Percentiles rank a stretch among this genome's conserved stretches.
Conservation (phyloP, 495 filamentous ascomycete genomes). For the Peziza echinospora region DNA sequence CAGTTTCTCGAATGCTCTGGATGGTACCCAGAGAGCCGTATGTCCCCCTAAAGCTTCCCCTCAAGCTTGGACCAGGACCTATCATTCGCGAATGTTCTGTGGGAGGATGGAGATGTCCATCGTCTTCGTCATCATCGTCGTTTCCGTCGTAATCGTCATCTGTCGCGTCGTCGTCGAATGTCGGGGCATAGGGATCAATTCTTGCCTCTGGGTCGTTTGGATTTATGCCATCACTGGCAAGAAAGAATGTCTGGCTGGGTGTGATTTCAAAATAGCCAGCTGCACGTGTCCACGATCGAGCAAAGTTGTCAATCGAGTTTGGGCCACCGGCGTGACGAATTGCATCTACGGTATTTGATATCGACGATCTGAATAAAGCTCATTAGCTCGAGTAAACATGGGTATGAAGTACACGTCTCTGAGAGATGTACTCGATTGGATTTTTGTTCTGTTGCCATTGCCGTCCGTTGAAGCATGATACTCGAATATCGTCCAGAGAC, state of each 20-base stretch:
- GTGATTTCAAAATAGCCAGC: slow-evolving; percentile 72
- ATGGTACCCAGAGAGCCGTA: slow-evolving; percentile 12
- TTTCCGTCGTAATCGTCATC: slow-evolving; percentile 20
- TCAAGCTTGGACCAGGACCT: not conserved
- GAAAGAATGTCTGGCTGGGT: slow-evolving; percentile 49
- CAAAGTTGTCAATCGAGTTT: slow-evolving; percentile 88
- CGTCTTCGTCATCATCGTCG: slow-evolving; percentile 21
- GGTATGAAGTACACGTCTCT: no score
- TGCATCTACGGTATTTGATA: slow-evolving; percentile 45
- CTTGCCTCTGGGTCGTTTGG: slow-evolving; percentile 22
- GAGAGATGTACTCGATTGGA: no score
- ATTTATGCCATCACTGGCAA: slow-evolving; percentile 27
- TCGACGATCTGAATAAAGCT: slow-evolving; percentile 44
- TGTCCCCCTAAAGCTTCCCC: not conserved
- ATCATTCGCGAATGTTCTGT: slow-evolving; percentile 20
- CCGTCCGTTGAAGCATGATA: no score
- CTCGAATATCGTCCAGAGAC: no score
- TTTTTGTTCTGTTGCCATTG: no score
- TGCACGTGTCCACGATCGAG: slow-evolving; percentile 81
- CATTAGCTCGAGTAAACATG: no score
- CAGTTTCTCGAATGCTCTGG: slow-evolving; percentile 5
- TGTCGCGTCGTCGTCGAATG: slow-evolving; percentile 7
- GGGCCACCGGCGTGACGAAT: slow-evolving; percentile 67
- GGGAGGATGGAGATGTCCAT: no score
- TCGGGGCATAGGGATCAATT: slow-evolving; percentile 20